Percentiles rank a stretch among this genome's conserved stretches.
phyloP scores from a whole-genome alignment of 306 rosid genomes.

The Lotus japonicus region DNA sequence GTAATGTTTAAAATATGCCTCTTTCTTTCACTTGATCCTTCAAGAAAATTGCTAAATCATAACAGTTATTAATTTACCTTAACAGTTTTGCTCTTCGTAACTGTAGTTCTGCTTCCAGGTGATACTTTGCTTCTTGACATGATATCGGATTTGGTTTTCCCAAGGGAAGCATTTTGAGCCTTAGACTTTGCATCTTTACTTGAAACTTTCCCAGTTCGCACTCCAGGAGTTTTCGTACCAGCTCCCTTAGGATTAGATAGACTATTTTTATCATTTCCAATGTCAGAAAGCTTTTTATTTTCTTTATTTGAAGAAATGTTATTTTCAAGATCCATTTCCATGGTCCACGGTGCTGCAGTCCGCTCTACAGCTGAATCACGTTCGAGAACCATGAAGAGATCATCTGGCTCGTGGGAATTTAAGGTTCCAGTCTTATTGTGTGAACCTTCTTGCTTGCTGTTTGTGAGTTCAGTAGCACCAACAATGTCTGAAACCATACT shows the following conservation, averaged over 20 bases:
- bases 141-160: slow-evolving; percentile 48
- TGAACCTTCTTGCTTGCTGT: slow-evolving; percentile 33
- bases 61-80: slow-evolving; percentile 47
- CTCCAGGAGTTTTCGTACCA: slow-evolving; percentile 35
- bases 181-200: slow-evolving; percentile 59
- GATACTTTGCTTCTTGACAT: slow-evolving; percentile 48
- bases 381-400: slow-evolving; percentile 90
- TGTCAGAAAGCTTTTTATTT: slow-evolving; percentile 31
- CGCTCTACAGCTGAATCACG: slow-evolving; percentile 59
- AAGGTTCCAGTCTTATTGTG: slow-evolving; percentile 37
- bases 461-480: slow-evolving; percentile 45
- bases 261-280: slow-evolving; percentile 33
- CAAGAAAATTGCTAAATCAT: background rate
- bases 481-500: slow-evolving; percentile 57
- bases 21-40: background rate
- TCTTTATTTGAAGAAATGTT: slow-evolving; percentile 35
- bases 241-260: slow-evolving; percentile 20
- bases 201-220: slow-evolving; percentile 37
- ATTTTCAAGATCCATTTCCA: slow-evolving; percentile 76
- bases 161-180: slow-evolving; percentile 49
- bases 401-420: slow-evolving; percentile 65
- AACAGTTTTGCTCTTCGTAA: slow-evolving; percentile 49
- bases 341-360: slow-evolving; percentile 54
- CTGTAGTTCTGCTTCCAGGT: slow-evolving; percentile 49
- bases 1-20: background rate